Percentiles rank a stretch among this genome's conserved stretches.
Evolutionary conservation across 2,329 filamentous ascomycete species (phyloP).

Genomic region (Leptographium flavum): DNA sequence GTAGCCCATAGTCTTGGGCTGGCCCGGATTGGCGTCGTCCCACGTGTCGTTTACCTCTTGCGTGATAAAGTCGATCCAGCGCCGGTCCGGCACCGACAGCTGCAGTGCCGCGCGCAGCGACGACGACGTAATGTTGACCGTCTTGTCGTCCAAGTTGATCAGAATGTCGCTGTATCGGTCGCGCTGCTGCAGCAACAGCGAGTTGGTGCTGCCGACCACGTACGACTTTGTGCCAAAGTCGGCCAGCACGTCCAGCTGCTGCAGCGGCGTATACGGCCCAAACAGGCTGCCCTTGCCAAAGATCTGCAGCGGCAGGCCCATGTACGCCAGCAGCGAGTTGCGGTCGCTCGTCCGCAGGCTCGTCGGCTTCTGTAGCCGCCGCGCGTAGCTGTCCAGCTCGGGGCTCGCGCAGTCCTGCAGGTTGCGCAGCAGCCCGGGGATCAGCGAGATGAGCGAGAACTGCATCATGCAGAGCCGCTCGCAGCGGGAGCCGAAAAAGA

Average conservation of each 20-base stretch:
- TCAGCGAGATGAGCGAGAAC: slow-evolving; percentile 88
- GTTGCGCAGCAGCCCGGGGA: slow-evolving; percentile 80
- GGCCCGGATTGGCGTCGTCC: slow-evolving; percentile 79
- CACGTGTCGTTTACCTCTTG: slow-evolving; percentile 92
- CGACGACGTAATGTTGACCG: slow-evolving; percentile 68
- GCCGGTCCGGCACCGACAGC: slow-evolving; percentile 73
- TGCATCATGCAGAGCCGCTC: slow-evolving; percentile 97
- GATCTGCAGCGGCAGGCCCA: slow-evolving; percentile 87
- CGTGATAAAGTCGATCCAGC: slow-evolving; percentile 94
- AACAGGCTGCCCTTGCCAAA: slow-evolving; percentile 95
- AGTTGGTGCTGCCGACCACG: slow-evolving; percentile 93
- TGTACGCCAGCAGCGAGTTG: slow-evolving; percentile 76
- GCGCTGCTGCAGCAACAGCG: slow-evolving; percentile 79
- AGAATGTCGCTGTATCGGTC: slow-evolving; percentile 93
- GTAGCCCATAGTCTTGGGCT: slow-evolving; percentile 91
- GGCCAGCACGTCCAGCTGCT: slow-evolving; percentile 81
- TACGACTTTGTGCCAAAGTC: slow-evolving; percentile 95
- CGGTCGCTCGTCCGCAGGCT: slow-evolving; percentile 86
- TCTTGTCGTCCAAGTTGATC: slow-evolving; percentile 86
- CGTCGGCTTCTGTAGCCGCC: slow-evolving; percentile 60
- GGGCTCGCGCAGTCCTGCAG: slow-evolving; percentile 94
- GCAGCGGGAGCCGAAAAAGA: slow-evolving; percentile 95
- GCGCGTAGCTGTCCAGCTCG: slow-evolving; percentile 73
- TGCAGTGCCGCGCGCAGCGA: slow-evolving; percentile 62
- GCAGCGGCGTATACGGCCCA: slow-evolving; percentile 89